Evolutionary conservation across 495 filamentous ascomycete genomes (phyloP).

Genomic region (Acidomyces sp.): DNA sequence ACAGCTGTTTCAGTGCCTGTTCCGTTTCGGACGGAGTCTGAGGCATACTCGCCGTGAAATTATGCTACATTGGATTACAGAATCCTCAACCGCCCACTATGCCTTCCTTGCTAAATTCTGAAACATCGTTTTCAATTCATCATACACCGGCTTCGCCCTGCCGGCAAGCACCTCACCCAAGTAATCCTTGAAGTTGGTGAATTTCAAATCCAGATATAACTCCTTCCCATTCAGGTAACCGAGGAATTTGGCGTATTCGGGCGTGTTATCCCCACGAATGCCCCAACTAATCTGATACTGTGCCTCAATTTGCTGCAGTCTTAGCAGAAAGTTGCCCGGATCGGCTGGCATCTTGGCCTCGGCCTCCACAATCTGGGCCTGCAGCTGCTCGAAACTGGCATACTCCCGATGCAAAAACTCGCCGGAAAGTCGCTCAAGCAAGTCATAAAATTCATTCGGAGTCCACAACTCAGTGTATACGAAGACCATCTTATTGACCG

Average conservation of each 20-base stretch:
- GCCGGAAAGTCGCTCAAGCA: conserved; percentile 40
- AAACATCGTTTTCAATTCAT: not conserved
- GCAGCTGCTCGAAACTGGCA: conserved; percentile 29
- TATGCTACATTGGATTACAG: too few relatives aligned
- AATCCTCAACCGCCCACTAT: not conserved
- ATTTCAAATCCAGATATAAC: conserved; percentile 38
- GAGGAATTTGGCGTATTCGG: conserved; percentile 44
- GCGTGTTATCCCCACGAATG: conserved; percentile 44
- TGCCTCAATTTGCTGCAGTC: conserved; percentile 32
- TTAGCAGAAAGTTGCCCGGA: conserved; percentile 35
- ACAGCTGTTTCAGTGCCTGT: too few relatives aligned
- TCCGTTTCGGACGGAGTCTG: too few relatives aligned
- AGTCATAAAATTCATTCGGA: conserved; percentile 37
- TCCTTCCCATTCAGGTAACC: conserved; percentile 45
- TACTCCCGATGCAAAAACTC: conserved; percentile 41
- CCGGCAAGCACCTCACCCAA: conserved; percentile 1
- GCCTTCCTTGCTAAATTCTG: not conserved
- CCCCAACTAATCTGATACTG: conserved; percentile 42
- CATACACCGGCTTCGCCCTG: conserved; percentile 1
- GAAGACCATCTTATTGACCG: conserved; percentile 44
- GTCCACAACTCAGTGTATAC: conserved; percentile 38
- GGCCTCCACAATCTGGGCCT: conserved; percentile 24
- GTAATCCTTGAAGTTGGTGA: conserved; percentile 1
- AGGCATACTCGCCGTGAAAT: too few relatives aligned
- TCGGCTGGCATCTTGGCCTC: conserved; percentile 33